A percentile compares a stretch with the other conserved stretches of the same genome.
These are phyloP conservation scores for Naegleria lovaniensis DNA, from an alignment of 208 protist species.

Conservation along the genomic window DNA sequence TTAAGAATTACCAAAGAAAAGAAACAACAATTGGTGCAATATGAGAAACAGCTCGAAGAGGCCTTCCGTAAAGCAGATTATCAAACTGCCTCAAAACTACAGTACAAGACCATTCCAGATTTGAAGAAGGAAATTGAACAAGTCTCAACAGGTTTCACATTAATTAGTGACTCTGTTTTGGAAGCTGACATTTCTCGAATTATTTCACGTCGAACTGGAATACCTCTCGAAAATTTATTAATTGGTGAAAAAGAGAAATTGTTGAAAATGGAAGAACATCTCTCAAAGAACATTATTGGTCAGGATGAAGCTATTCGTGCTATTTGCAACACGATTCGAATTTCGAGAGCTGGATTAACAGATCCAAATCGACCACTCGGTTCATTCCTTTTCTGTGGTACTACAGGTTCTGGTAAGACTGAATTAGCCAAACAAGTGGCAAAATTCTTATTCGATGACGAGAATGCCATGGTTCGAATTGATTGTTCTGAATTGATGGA, in stretches of 20 bases:
- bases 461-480: constrained; percentile 68
- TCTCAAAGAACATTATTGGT: constrained; percentile 70
- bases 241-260: constrained; percentile 47
- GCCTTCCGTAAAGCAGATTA: background rate
- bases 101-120: constrained; percentile 18
- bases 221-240: constrained; percentile 59
- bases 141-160: constrained; percentile 32
- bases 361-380: constrained; percentile 50
- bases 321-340: constrained; percentile 61
- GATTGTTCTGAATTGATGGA: constrained; percentile 87
- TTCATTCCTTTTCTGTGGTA: constrained; percentile 67
- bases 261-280: constrained; percentile 59
- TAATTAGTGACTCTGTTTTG: constrained; percentile 57
- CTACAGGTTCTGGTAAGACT: constrained; percentile 59
- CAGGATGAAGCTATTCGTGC: constrained; percentile 66
- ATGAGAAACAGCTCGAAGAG: background rate
- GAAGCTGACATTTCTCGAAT: constrained; percentile 61
- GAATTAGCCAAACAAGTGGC: constrained; percentile 66
- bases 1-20: background rate
- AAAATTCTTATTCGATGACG: constrained; percentile 46
- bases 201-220: constrained; percentile 71
- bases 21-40: background rate
- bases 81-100: background rate
- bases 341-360: constrained; percentile 62
- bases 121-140: constrained; percentile 8